These are phyloP conservation scores for Lablab purpureus DNA, from an alignment of 306 rosid species.

Conservation along the genomic window DNA sequence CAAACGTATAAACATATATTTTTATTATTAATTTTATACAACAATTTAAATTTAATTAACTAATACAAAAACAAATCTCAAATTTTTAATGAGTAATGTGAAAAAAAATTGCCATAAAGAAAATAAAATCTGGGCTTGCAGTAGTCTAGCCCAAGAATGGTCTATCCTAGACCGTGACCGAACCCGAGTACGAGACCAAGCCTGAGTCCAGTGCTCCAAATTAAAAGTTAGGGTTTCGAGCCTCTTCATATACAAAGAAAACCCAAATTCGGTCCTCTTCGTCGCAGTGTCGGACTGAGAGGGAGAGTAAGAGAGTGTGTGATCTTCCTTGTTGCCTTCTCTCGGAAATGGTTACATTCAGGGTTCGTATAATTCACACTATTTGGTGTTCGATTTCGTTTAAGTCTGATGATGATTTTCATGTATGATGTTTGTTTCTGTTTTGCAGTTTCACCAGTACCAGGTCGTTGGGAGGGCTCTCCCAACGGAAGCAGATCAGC, in stretches of 20 bases:
- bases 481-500: conserved; percentile 76
- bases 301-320: background rate
- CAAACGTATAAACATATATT: too few relatives aligned
- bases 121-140: conserved; percentile 21
- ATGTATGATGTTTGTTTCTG: background rate
- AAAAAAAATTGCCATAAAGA: background rate
- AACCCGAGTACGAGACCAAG: background rate
- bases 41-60: background rate
- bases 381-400: background rate
- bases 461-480: conserved; percentile 95
- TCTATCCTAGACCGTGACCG: too few relatives aligned
- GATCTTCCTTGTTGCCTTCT: conserved; percentile 27
- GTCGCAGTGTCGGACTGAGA: background rate
- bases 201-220: background rate
- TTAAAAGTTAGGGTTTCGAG: conserved; percentile 47
- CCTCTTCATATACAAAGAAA: conserved; percentile 46
- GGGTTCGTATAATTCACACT: conserved; percentile 48
- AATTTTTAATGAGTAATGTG: background rate
- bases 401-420: background rate
- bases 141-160: conserved; percentile 9
- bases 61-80: background rate
- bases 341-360: conserved; percentile 68
- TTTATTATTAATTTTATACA: background rate
- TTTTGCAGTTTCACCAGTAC: conserved; percentile 81
- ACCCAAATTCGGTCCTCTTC: conserved; percentile 37